A percentile compares a stretch with the other conserved stretches of the same genome.
Conservation (phyloP, 192 early-diverging fungal species). For the Gamsiella multidivaricata region DNA sequence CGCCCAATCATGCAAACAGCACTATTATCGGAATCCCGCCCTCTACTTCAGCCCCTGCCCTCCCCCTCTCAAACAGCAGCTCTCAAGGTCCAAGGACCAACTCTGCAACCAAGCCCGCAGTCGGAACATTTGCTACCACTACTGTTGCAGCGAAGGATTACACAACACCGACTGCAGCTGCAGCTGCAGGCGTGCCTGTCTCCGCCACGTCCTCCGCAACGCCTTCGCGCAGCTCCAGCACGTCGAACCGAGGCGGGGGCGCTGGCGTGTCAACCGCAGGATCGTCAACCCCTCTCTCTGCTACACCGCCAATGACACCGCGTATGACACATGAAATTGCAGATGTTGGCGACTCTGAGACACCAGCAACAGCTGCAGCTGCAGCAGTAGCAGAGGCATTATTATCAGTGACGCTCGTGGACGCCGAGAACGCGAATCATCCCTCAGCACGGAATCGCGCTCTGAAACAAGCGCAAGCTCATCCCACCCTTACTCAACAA, state of each 20-base stretch:
- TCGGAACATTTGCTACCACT: slow-evolving; percentile 14
- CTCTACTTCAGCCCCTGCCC: neutral
- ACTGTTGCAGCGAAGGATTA: slow-evolving; percentile 13
- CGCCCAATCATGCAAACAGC: neutral
- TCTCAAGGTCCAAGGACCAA: slow-evolving; percentile 31
- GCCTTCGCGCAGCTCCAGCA: slow-evolving; percentile 50
- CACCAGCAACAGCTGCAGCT: neutral
- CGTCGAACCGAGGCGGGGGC: slow-evolving; percentile 29
- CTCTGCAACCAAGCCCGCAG: slow-evolving; percentile 33
- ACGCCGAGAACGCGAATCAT: neutral
- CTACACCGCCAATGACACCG: slow-evolving; percentile 44
- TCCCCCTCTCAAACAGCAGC: slow-evolving; percentile 1
- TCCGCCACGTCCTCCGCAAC: slow-evolving; percentile 44
- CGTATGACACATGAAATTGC: slow-evolving; percentile 1
- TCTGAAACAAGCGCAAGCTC: neutral
- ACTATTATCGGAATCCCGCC: neutral
- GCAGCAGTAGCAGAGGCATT: slow-evolving; percentile 1
- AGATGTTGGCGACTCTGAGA: too few relatives aligned
- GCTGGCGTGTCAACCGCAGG: slow-evolving; percentile 20
- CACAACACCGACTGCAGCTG: neutral
- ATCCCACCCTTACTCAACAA: neutral
- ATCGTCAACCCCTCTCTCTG: slow-evolving; percentile 36
- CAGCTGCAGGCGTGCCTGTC: neutral
- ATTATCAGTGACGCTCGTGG: neutral
- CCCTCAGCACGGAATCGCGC: too few relatives aligned